Base-by-base conservation (phyloP, 768 basidiomycete genomes). In the Cyclocybe aegerita region DNA sequence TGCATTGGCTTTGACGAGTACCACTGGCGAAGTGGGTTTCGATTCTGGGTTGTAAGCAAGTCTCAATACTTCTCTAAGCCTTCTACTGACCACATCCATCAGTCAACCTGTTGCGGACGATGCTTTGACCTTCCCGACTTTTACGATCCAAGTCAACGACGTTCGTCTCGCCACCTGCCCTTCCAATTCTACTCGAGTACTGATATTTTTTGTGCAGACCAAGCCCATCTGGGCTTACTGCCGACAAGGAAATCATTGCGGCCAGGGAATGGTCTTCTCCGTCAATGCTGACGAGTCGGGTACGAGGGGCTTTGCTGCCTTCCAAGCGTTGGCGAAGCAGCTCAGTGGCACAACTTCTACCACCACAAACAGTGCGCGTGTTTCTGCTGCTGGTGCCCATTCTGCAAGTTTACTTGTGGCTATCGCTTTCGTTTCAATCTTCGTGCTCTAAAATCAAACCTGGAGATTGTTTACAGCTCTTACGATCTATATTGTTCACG, bases 241-340 rank as follows among this genome's bases (percentile, higher is more conserved):
- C 61, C 66, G 67, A 1, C 81, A 82, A 57, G 43, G 53, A 2
- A 64, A 57, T 38, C 83, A 85, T 61, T 84, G 83, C 59, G 74
- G 72, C 0, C 60, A 66, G 39, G 82, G 82, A 42, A 85, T 84
- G 83, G 81, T 83, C 43, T 83, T 83, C 65, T 63, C 78, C 16
- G 70, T 70, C 52, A 86, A 83, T 61, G 74, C 83, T 9, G 66
- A 72, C 31, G 79, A 78, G 53, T 54, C 66, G 2, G 73, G 79
- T n/a, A 51, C 74, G 15, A 78, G 80, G 55, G 81, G 62, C 58
- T 84, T 80, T 57, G 73, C 62, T 14, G 82, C 81, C 4, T 85
- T 83, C 72, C 50, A 70, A 43, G 70, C 70, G 2, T 66, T 67
- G 14, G 81, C 81, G 7, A 74, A 71, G 55, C 59, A 70, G 52